These are phyloP conservation scores for Verticillium klebahnii DNA, from an alignment of 2,329 filamentous ascomycete genomes.

Conservation along the genomic window DNA sequence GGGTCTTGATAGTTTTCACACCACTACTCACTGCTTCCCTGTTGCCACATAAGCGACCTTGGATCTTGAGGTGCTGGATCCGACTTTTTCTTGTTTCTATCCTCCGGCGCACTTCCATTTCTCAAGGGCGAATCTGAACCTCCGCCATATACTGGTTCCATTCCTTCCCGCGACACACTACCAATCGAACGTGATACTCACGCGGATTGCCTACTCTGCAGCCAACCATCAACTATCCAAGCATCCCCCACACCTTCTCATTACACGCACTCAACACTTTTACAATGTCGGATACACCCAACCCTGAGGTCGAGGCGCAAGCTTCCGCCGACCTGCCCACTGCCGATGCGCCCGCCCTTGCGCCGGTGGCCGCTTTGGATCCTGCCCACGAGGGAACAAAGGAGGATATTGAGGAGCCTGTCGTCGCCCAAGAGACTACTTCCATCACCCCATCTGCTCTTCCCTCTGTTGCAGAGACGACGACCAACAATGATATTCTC, in stretches of 20 bases:
- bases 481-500: constrained; percentile 26
- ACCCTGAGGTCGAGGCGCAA: constrained; percentile 7
- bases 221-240: no score
- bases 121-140: no score
- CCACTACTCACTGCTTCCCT: neutral
- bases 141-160: no score
- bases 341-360: neutral
- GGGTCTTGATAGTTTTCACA: neutral
- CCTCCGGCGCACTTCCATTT: no score
- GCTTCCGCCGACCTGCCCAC: constrained; percentile 6
- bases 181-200: no score
- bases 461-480: neutral
- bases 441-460: neutral
- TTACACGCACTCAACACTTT: neutral
- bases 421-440: neutral
- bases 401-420: neutral
- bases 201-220: no score
- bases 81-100: no score
- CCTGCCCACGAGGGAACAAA: neutral
- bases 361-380: neutral
- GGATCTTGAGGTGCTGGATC: no score
- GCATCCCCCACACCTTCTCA: neutral
- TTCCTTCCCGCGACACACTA: no score
- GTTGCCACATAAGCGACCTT: no score
- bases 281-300: constrained; percentile 20